phyloP scores from a whole-genome alignment of 345 rosid species.

The Iberis pinnata region DNA sequence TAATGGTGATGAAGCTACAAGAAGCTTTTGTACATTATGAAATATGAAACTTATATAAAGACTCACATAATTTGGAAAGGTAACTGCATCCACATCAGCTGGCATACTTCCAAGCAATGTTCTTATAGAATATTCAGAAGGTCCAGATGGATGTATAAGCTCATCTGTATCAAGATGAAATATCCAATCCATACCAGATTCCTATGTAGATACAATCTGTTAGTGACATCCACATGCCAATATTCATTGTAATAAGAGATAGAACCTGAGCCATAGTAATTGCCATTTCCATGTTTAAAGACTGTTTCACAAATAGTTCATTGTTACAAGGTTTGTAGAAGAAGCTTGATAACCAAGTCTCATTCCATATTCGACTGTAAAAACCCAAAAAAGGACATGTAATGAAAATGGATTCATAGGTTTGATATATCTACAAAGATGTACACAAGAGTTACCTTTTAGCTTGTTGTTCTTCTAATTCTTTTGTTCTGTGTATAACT shows the following conservation, averaged over 20 bases:
- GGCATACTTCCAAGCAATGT: constrained; percentile 62
- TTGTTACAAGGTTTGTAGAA: constrained; percentile 93
- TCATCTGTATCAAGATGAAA: constrained; percentile 95
- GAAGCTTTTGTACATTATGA: background rate
- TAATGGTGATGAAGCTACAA: constrained; percentile 17
- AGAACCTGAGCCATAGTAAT: constrained; percentile 95
- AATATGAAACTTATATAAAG: background rate
- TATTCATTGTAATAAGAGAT: too few species aligned
- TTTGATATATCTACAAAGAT: constrained; percentile 6
- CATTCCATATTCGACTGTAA: constrained; percentile 88
- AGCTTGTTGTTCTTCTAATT: constrained; percentile 81
- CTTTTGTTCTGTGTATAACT: constrained; percentile 71
- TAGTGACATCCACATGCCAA: too few species aligned
- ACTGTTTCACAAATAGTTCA: constrained; percentile 93
- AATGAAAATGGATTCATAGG: background rate
- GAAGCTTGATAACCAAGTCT: constrained; percentile 89
- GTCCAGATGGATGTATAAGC: constrained; percentile 76
- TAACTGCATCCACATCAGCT: constrained; percentile 57
- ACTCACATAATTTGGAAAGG: constrained; percentile 95
- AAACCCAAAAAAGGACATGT: constrained; percentile 10
- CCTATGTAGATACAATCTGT: too few species aligned
- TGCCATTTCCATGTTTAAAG: constrained; percentile 98
- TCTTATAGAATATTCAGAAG: constrained; percentile 71
- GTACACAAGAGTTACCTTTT: constrained; percentile 44
- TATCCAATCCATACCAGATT: constrained; percentile 84